These are phyloP conservation scores for Paraphoma sp. DNA, from an alignment of 2,329 filamentous ascomycete genomes.

Conservation along the genomic window DNA sequence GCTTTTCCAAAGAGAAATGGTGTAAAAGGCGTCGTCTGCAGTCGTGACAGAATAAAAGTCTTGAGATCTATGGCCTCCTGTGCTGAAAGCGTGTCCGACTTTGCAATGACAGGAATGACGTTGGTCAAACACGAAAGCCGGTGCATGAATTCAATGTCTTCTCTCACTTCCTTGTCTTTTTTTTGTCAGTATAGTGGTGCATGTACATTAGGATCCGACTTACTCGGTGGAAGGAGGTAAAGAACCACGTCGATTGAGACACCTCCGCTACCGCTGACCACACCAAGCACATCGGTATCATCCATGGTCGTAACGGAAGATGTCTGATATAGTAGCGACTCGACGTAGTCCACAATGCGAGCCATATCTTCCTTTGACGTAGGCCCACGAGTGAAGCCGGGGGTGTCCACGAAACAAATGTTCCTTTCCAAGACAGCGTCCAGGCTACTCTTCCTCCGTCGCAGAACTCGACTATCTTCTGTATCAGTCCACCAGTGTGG, in stretches of 20 bases:
- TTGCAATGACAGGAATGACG: slow-evolving; percentile 81
- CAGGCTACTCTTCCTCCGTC: slow-evolving; percentile 69
- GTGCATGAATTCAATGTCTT: slow-evolving; percentile 74
- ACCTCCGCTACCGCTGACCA: slow-evolving; percentile 83
- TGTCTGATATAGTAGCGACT: slow-evolving; percentile 70
- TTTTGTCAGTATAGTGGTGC: slow-evolving; percentile 23
- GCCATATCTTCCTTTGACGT: slow-evolving; percentile 26
- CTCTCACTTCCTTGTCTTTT: slow-evolving; percentile 51
- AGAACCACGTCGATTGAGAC: slow-evolving; percentile 84
- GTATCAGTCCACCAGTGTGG: slow-evolving; percentile 88
- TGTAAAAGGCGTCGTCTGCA: slow-evolving; percentile 65
- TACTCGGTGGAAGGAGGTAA: slow-evolving; percentile 79
- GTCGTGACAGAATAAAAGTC: slow-evolving; percentile 61
- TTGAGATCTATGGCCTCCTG: slow-evolving; percentile 67
- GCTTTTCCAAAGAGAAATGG: slow-evolving; percentile 70
- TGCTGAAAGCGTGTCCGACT: slow-evolving; percentile 71
- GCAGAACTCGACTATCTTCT: slow-evolving; percentile 67
- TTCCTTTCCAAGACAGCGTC: slow-evolving; percentile 88
- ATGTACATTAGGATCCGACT: slow-evolving; percentile 26
- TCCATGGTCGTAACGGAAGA: slow-evolving; percentile 67
- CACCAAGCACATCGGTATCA: slow-evolving; percentile 75
- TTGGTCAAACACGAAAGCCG: slow-evolving; percentile 78
- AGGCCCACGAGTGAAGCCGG: slow-evolving; percentile 63
- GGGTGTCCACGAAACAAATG: slow-evolving; percentile 89
- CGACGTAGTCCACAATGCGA: slow-evolving; percentile 70